A percentile compares a stretch with the other conserved stretches of the same genome.
Conservation (phyloP, 2,329 filamentous ascomycete genomes). For the Fusarium chlamydosporum region DNA sequence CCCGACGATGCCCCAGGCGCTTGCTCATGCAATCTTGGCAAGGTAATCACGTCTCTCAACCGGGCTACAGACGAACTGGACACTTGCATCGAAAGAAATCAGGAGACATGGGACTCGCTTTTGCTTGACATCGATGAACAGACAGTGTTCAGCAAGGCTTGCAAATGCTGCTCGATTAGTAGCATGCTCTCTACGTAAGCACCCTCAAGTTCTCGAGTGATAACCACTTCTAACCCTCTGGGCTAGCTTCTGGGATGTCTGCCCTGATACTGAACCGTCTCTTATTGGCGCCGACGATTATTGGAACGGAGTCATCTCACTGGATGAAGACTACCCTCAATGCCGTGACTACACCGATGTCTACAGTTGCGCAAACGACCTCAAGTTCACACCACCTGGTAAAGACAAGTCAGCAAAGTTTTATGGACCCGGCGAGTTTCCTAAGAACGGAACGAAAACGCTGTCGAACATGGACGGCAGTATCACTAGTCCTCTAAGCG, state of each 20-base stretch:
- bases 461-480: not conserved
- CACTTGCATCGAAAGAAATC: not conserved
- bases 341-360: not conserved
- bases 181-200: not conserved
- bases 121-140: not conserved
- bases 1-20: not conserved
- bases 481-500: not conserved
- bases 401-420: not conserved
- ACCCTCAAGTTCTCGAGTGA: no score
- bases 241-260: not conserved
- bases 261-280: not conserved
- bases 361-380: not conserved
- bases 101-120: not conserved
- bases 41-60: not conserved
- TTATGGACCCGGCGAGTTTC: not conserved
- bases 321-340: not conserved
- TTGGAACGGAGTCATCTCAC: not conserved
- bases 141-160: not conserved
- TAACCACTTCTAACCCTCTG: no score
- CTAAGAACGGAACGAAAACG: not conserved
- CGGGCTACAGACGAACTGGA: not conserved
- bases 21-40: constrained; percentile 3
- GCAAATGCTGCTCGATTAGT: not conserved
- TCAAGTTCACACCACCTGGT: not conserved
- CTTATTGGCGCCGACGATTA: not conserved